phyloP scores from a whole-genome alignment of 2,329 filamentous ascomycete genomes.

The Monosporascus sp. region DNA sequence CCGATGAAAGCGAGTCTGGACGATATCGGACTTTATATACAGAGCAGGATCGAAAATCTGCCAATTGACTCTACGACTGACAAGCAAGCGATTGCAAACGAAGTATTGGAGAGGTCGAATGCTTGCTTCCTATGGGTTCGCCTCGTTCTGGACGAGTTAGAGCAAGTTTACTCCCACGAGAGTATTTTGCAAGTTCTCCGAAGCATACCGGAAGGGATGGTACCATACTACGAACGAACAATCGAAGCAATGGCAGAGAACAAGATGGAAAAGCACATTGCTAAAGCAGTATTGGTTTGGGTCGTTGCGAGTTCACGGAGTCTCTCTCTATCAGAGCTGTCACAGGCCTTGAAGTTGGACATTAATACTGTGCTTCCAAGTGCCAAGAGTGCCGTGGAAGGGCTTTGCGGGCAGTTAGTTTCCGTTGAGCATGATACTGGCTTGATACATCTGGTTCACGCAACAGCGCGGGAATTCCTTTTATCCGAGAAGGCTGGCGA shows the following conservation, averaged over 20 bases:
- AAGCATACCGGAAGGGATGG: slow-evolving; percentile 28
- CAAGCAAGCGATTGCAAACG: slow-evolving; percentile 10
- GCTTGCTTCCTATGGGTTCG: slow-evolving; percentile 29
- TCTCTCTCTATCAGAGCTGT: slow-evolving; percentile 21
- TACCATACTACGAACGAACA: slow-evolving; percentile 19
- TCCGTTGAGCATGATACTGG: slow-evolving; percentile 13
- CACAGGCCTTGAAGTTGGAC: slow-evolving; percentile 23
- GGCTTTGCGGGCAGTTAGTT: slow-evolving; percentile 27
- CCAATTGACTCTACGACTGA: slow-evolving; percentile 8
- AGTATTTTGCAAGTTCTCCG: slow-evolving; percentile 24
- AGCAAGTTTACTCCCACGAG: slow-evolving; percentile 16
- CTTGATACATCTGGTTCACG: slow-evolving; percentile 21
- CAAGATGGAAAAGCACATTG: slow-evolving; percentile 21
- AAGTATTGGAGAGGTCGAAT: slow-evolving; percentile 21
- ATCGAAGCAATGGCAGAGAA: slow-evolving; percentile 19
- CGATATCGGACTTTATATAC: slow-evolving; percentile 22
- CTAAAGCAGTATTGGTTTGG: slow-evolving; percentile 24
- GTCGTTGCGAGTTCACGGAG: slow-evolving; percentile 16
- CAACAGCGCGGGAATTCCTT: slow-evolving; percentile 25
- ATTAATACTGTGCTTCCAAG: slow-evolving; percentile 16
- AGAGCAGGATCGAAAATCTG: slow-evolving; percentile 13
- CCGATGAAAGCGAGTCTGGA: slow-evolving; percentile 18
- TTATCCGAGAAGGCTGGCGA: slow-evolving; percentile 17
- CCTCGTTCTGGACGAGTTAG: slow-evolving; percentile 27
- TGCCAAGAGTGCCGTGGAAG: slow-evolving; percentile 16